Percentiles rank a stretch among this genome's conserved stretches.
Conservation (phyloP, 805 yeast species). For the Cyberlindnera euphorbiiphila region DNA sequence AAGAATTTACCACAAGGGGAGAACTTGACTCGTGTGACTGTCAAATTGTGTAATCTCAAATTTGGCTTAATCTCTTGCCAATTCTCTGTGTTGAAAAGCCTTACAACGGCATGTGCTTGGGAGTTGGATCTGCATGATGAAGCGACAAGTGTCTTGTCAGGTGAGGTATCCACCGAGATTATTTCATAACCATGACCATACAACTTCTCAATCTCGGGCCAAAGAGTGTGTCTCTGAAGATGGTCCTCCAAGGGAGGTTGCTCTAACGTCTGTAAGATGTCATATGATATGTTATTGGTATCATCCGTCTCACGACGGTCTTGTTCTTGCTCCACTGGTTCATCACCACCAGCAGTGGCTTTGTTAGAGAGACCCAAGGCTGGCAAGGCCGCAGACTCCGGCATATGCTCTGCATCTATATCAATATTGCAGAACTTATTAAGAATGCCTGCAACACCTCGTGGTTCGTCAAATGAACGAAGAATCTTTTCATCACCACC, state of each 20-base stretch:
- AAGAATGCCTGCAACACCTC: conserved; percentile 64
- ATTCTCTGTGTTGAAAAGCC: conserved; percentile 60
- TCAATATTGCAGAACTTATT: conserved; percentile 47
- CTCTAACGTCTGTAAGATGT: conserved; percentile 41
- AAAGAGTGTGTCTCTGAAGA: conserved; percentile 83
- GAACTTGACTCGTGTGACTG: conserved; percentile 79
- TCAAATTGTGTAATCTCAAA: conserved; percentile 70
- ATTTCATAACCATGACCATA: conserved; percentile 98
- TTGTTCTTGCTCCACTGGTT: conserved; percentile 27
- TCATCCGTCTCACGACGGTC: conserved; percentile 31
- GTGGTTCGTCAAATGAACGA: conserved; percentile 86
- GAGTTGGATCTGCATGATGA: conserved; percentile 90
- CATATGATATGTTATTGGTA: conserved; percentile 39
- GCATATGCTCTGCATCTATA: conserved; percentile 39
- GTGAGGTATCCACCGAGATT: conserved; percentile 69
- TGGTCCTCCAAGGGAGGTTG: conserved; percentile 87
- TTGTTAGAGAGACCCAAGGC: conserved; percentile 92
- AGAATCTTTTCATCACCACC: conserved; percentile 95
- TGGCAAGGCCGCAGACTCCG: conserved; percentile 87
- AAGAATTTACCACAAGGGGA: conserved; percentile 64
- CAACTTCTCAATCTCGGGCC: conserved; percentile 92
- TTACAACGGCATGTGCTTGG: conserved; percentile 77
- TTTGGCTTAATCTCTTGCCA: conserved; percentile 60
- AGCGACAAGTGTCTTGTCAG: conserved; percentile 62
- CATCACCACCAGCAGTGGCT: conserved; percentile 52